These are phyloP conservation scores for Rhodotorula sp. DNA, from an alignment of 1,284 basidiomycete species.

Conservation along the genomic window DNA sequence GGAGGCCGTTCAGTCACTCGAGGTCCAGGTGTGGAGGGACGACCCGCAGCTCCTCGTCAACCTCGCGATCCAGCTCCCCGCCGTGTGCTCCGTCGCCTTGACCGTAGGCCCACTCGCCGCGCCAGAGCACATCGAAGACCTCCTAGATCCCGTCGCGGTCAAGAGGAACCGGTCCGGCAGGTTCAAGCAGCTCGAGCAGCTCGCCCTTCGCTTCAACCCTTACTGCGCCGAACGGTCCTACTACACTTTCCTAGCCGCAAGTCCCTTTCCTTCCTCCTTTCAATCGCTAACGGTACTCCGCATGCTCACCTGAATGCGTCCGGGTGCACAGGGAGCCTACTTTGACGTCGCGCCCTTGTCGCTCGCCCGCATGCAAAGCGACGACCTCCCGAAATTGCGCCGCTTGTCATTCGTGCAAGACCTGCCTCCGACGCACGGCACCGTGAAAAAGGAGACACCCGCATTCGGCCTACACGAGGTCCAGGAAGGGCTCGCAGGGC, in stretches of 20 bases:
- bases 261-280: background rate
- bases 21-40: constrained; percentile 37
- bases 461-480: constrained; percentile 35
- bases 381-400: constrained; percentile 17
- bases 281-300: too few relatives aligned
- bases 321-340: constrained; percentile 28
- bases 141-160: constrained; percentile 24
- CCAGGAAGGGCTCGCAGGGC: constrained; percentile 10
- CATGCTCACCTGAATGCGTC: too few relatives aligned
- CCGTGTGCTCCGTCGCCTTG: constrained; percentile 20
- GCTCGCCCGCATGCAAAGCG: constrained; percentile 13
- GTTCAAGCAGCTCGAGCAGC: constrained; percentile 23
- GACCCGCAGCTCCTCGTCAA: constrained; percentile 43
- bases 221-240: constrained; percentile 40
- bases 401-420: constrained; percentile 36
- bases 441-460: constrained; percentile 14
- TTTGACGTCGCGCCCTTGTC: constrained; percentile 27
- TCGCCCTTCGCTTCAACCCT: constrained; percentile 44
- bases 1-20: constrained; percentile 12
- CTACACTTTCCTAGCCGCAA: constrained; percentile 43
- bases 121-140: constrained; percentile 42
- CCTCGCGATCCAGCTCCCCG: constrained; percentile 29
- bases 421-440: constrained; percentile 35
- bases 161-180: background rate
- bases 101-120: constrained; percentile 40